Evolutionary conservation across 1,284 basidiomycete genomes (phyloP).

Genomic region (Irpex sp.): DNA sequence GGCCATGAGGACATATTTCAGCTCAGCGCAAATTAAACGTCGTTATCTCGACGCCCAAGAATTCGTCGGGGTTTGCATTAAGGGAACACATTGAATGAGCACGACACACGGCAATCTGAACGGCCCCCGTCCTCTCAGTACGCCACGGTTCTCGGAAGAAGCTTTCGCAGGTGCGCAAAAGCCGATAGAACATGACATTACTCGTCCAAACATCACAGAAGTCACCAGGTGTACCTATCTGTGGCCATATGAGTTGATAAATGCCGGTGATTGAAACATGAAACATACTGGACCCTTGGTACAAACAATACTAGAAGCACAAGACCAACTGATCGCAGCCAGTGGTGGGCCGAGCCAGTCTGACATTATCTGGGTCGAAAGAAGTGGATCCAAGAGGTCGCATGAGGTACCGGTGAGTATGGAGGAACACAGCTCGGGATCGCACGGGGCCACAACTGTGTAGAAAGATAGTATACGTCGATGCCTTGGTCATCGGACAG

Average conservation of each 20-base stretch:
- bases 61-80: background rate
- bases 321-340: background rate
- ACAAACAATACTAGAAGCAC: background rate
- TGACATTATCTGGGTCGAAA: background rate
- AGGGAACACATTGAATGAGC: no score
- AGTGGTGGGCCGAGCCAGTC: background rate
- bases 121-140: no score
- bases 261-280: background rate
- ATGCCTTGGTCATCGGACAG: background rate
- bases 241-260: background rate
- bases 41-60: background rate
- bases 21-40: background rate
- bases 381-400: background rate
- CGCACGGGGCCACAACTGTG: background rate
- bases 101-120: no score
- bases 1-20: background rate
- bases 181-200: background rate
- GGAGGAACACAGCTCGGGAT: background rate
- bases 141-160: background rate
- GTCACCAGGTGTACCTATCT: background rate
- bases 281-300: background rate
- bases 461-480: background rate
- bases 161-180: background rate
- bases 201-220: background rate
- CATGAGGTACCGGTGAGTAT: background rate